These are phyloP conservation scores for Amphibolis antarctica DNA, from an alignment of 106 monocot genomes.

Conservation along the genomic window DNA sequence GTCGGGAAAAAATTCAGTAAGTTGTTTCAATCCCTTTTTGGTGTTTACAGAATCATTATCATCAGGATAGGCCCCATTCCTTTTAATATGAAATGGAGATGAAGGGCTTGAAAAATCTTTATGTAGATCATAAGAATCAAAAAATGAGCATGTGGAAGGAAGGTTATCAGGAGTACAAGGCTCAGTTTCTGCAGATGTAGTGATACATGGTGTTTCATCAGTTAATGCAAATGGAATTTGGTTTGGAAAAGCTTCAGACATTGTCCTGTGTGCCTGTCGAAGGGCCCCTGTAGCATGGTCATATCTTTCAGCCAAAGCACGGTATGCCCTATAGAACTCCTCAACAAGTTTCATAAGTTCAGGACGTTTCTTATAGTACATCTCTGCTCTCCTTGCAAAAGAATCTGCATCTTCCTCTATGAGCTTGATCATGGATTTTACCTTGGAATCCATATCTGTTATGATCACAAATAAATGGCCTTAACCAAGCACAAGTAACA, in stretches of 20 bases:
- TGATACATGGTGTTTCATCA: slow-evolving; percentile 46
- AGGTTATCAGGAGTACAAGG: slow-evolving; percentile 40
- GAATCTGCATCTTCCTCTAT: slow-evolving; percentile 97
- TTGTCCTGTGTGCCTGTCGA: slow-evolving; percentile 72
- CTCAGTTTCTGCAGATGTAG: slow-evolving; percentile 22
- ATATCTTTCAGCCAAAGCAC: slow-evolving; percentile 91
- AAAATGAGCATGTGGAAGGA: slow-evolving; percentile 7
- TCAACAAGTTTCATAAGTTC: slow-evolving; percentile 92
- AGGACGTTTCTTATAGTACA: slow-evolving; percentile 95
- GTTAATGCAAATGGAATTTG: slow-evolving; percentile 47
- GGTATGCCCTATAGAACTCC: slow-evolving; percentile 93
- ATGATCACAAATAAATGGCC: neutral
- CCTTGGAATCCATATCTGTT: slow-evolving; percentile 83
- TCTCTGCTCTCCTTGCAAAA: slow-evolving; percentile 83
- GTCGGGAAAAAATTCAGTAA: slow-evolving; percentile 25
- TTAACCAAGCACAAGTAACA: neutral
- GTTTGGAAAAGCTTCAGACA: slow-evolving; percentile 77
- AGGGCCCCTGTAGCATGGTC: slow-evolving; percentile 89
- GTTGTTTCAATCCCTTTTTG: slow-evolving; percentile 29
- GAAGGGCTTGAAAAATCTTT: slow-evolving; percentile 23
- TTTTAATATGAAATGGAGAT: slow-evolving; percentile 11
- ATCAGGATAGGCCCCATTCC: slow-evolving; percentile 11
- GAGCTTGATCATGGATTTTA: slow-evolving; percentile 85
- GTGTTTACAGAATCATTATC: slow-evolving; percentile 9
- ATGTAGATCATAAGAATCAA: slow-evolving; percentile 16